Conservation (phyloP, 2,329 filamentous ascomycete species). For the Sclerotiophoma versabilis region DNA sequence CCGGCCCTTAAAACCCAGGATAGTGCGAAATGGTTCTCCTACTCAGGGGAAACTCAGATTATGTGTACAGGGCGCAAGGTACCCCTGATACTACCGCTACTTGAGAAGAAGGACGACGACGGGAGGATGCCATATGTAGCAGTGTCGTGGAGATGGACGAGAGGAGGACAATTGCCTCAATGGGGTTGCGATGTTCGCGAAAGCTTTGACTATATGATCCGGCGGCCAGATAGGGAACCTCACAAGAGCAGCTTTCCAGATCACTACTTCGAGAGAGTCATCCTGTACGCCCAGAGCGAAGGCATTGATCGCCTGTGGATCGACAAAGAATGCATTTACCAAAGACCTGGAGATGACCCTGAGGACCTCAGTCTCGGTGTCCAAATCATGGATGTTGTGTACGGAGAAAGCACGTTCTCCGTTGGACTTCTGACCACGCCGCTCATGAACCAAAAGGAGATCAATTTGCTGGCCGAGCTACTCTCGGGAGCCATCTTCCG, state of each 20-base stretch:
- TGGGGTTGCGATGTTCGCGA: background rate
- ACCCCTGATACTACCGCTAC: conserved; percentile 2
- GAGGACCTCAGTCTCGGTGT: conserved; percentile 18
- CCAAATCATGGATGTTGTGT: conserved; percentile 32
- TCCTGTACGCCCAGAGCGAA: conserved; percentile 20
- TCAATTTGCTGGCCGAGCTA: conserved; percentile 16
- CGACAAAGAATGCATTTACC: conserved; percentile 32
- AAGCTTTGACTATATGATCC: conserved; percentile 18
- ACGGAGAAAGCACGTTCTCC: conserved; percentile 16
- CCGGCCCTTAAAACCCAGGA: background rate
- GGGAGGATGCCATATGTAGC: conserved; percentile 21
- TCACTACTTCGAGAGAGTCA: conserved; percentile 26
- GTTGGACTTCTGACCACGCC: conserved; percentile 23
- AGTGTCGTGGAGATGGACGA: conserved; percentile 27
- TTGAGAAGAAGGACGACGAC: conserved; percentile 9
- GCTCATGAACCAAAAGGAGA: conserved; percentile 16
- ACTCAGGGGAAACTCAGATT: too few relatives aligned
- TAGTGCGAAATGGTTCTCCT: background rate
- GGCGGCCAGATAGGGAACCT: conserved; percentile 1
- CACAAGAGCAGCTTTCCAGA: conserved; percentile 27
- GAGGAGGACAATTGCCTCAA: background rate
- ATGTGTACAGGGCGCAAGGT: background rate
- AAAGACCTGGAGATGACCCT: conserved; percentile 16
- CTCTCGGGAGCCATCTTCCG: conserved; percentile 10
- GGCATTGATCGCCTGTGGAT: conserved; percentile 23